A percentile compares a stretch with the other conserved stretches of the same genome.
phyloP scores from a whole-genome alignment of 768 basidiomycete genomes.

The Boletus rex-veris region DNA sequence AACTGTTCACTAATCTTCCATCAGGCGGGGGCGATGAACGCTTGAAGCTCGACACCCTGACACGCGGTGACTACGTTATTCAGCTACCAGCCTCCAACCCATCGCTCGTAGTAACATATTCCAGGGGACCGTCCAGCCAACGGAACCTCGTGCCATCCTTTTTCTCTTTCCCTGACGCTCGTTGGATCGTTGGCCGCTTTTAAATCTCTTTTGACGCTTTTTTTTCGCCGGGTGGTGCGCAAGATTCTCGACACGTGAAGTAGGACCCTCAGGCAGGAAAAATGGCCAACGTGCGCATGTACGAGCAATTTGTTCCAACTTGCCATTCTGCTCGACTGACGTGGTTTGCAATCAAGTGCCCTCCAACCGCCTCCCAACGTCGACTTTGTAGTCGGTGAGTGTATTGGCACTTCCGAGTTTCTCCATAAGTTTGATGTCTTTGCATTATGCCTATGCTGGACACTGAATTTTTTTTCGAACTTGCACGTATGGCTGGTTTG shows the following conservation, averaged over 20 bases:
- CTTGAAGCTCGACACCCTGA: conserved; percentile 8
- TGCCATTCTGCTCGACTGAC: conserved; percentile 2
- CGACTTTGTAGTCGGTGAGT: conserved; percentile 79
- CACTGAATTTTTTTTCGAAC: background rate
- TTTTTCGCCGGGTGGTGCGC: background rate
- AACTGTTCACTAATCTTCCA: background rate
- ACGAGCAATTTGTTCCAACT: conserved; percentile 16
- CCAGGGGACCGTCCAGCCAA: background rate
- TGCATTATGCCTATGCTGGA: background rate
- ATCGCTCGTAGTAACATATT: conserved; percentile 9
- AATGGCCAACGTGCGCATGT: conserved; percentile 49
- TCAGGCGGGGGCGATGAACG: conserved; percentile 16
- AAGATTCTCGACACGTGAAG: conserved; percentile 1
- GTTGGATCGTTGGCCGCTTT: background rate
- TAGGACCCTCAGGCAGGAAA: background rate
- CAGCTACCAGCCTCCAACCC: background rate
- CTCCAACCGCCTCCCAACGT: conserved; percentile 86
- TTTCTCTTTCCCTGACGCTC: background rate
- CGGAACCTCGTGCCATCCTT: conserved; percentile 1
- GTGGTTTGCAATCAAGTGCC: conserved; percentile 44
- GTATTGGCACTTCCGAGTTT: background rate
- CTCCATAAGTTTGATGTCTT: background rate
- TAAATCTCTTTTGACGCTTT: background rate
- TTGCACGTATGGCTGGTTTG: background rate
- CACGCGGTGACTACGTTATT: conserved; percentile 17